A percentile compares a stretch with the other conserved stretches of the same genome.
Evolutionary conservation across 176 grass and related monocot species (phyloP).

Genomic region (Musa troglodytarum): DNA sequence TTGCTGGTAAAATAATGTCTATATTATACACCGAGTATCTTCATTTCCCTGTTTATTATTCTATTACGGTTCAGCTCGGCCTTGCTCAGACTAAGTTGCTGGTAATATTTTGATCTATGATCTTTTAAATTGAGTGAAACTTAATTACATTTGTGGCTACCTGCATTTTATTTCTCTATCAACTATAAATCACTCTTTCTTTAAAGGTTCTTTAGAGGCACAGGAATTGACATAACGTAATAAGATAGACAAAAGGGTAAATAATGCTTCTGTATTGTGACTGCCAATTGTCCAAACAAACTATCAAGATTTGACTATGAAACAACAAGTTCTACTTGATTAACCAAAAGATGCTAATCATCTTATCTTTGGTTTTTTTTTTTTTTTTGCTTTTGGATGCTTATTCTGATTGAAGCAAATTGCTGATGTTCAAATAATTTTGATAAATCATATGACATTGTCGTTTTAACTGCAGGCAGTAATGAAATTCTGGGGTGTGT

Average conservation of each 20-base stretch:
- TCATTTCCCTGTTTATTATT: neutral
- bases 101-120: neutral
- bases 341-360: too few species aligned
- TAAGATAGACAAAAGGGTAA: neutral
- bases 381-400: neutral
- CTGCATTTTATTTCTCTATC: neutral
- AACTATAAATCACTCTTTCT: neutral
- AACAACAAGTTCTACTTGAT: neutral
- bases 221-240: too few species aligned
- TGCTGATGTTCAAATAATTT: too few species aligned
- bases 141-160: neutral
- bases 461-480: neutral
- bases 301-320: neutral
- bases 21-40: neutral
- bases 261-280: neutral
- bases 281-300: neutral
- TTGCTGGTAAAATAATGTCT: neutral
- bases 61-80: neutral
- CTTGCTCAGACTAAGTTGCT: neutral
- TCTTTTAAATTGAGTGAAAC: neutral
- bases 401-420: neutral
- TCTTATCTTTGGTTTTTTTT: neutral
- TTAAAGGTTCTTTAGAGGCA: neutral
- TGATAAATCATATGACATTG: too few species aligned
- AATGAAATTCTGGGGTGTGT: conserved; percentile 56